Evolutionary conservation across 2,329 filamentous ascomycete genomes (phyloP), one percentile per base, ranked within the genome.

Genomic region (Cephalotrichum gorgonifer): DNA sequence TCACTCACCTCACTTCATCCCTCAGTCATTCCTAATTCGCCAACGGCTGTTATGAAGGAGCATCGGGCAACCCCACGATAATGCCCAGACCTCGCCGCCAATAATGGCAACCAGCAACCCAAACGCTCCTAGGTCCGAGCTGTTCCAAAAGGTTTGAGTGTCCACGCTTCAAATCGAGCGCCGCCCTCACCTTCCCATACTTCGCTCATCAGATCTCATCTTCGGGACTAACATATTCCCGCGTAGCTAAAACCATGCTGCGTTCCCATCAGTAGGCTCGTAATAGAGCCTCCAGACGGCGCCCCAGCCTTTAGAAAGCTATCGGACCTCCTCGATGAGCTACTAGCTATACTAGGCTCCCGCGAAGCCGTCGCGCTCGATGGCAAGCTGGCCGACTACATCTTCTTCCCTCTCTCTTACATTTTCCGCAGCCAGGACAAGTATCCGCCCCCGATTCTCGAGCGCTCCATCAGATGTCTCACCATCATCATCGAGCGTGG

Each of bases 401-500:
- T 86, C 59, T 97, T 97, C 71, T 95, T 96, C 54, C 93, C 93
- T 0, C 71, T 98, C 0, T 89, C 88, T 1, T 85, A 93, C 56
- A 80, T 97, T 35, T 83, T 98, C 57, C 83, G 88, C 51, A 77
- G 82, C 53, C 84, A 87, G 55, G 79, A 85, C 53, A 73, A 76
- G 44, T 79, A 90, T 48, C 82, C 90, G 1, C 76, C 86, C 43
- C 76, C 77, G 31, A 71, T 87, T 38, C 69, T 93, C 7, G 93
- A 98, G 62, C 66, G 86, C 41, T 83, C 85, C 27, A 72, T 96
- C 43, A 80, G 81, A 61, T 91, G 86, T 56, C 70, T 96, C 30
- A 75, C 78, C 11, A 69, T 88, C 15, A 73, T 98, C 26, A 75
- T 97, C 33, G 68, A 76, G 33, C 71, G 86, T 62, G 90, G 89